phyloP scores from a whole-genome alignment of 2,329 filamentous ascomycete species.

The Phoma sp. region DNA sequence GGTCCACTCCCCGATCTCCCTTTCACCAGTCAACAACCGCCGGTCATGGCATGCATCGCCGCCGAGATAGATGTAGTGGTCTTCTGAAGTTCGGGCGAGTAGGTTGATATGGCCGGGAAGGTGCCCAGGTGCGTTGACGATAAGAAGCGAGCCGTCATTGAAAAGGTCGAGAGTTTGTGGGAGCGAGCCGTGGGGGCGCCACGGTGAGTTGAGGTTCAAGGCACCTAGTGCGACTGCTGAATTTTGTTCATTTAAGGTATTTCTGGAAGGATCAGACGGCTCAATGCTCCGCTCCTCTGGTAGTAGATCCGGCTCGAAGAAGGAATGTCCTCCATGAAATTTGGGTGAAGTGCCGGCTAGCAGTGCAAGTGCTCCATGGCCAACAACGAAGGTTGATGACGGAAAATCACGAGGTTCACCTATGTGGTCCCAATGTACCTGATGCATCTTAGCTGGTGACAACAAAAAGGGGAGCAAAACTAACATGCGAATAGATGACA shows the following conservation, averaged over 20 bases:
- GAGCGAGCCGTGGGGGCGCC: slow-evolving; percentile 55
- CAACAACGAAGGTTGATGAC: slow-evolving; percentile 50
- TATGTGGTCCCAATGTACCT: slow-evolving; percentile 55
- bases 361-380: slow-evolving; percentile 38
- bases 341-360: slow-evolving; percentile 30
- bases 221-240: background rate
- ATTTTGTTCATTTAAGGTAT: slow-evolving; percentile 11
- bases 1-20: slow-evolving; percentile 60
- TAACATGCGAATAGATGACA: slow-evolving; percentile 52
- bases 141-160: slow-evolving; percentile 56
- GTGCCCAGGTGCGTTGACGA: slow-evolving; percentile 62
- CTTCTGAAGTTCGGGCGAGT: slow-evolving; percentile 50
- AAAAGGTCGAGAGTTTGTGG: slow-evolving; percentile 58
- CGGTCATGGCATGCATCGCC: slow-evolving; percentile 65
- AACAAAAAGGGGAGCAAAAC: slow-evolving; percentile 13
- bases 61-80: slow-evolving; percentile 57
- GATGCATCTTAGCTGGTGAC: background rate
- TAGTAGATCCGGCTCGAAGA: slow-evolving; percentile 55
- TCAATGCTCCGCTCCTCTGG: slow-evolving; percentile 56
- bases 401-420: slow-evolving; percentile 51
- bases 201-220: slow-evolving; percentile 39
- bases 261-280: slow-evolving; percentile 44
- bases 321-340: slow-evolving; percentile 43
- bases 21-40: slow-evolving; percentile 60
- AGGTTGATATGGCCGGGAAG: slow-evolving; percentile 62